Percentiles rank a stretch among this genome's conserved stretches.
phyloP scores from a whole-genome alignment of 805 yeast species.

The Wickerhamiella sergipiensis region DNA sequence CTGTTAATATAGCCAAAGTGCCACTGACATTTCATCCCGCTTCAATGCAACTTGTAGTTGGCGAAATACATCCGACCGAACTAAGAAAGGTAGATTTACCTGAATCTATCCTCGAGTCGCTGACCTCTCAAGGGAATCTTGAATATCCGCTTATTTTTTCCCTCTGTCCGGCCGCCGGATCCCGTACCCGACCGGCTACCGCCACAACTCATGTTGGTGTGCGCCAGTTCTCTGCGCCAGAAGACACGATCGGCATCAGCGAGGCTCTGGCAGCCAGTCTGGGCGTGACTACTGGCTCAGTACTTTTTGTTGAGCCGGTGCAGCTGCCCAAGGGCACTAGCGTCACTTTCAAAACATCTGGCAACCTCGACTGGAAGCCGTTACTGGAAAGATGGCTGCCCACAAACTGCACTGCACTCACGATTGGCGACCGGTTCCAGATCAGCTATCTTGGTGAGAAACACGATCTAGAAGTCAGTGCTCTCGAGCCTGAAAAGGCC shows the following conservation, averaged over 20 bases:
- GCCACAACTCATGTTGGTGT: constrained; percentile 30
- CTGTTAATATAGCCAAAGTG: not conserved
- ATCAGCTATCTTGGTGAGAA: constrained; percentile 21
- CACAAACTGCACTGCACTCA: constrained; percentile 36
- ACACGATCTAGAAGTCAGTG: constrained; percentile 25
- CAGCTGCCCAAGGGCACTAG: constrained; percentile 35
- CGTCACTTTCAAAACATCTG: constrained; percentile 31
- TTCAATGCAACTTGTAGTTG: not conserved
- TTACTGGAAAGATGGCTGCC: constrained; percentile 39
- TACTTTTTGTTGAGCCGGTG: constrained; percentile 19
- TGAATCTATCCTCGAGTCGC: constrained; percentile 3
- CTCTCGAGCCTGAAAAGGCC: constrained; percentile 28
- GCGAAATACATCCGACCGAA: not conserved
- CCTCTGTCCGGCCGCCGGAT: constrained; percentile 4
- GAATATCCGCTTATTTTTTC: constrained; percentile 31
- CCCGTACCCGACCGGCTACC: constrained; percentile 1
- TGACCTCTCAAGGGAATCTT: constrained; percentile 7
- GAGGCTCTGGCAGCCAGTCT: constrained; percentile 23
- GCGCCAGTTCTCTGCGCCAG: constrained; percentile 34
- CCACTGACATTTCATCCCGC: not conserved
- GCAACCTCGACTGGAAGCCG: constrained; percentile 37
- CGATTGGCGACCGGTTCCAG: constrained; percentile 28
- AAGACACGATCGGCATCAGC: constrained; percentile 28
- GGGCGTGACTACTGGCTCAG: constrained; percentile 11
- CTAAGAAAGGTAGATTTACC: constrained; percentile 11